These are phyloP conservation scores for Aspergillus ruber DNA, from an alignment of 2,329 filamentous ascomycete genomes.

Conservation along the genomic window DNA sequence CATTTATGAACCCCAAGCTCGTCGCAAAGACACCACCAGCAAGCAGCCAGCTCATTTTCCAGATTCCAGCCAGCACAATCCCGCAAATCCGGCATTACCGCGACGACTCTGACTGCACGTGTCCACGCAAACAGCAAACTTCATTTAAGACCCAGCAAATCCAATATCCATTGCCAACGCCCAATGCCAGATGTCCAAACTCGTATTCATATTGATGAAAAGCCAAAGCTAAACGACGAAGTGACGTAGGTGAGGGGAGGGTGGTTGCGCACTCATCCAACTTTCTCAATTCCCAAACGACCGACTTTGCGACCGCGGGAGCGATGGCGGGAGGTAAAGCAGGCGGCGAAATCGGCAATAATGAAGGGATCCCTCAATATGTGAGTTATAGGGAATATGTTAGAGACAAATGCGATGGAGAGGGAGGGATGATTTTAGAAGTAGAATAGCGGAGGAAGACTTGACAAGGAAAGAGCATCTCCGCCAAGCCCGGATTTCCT, in stretches of 20 bases:
- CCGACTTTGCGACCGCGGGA: background rate
- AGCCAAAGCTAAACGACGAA: background rate
- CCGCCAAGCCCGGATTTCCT: conserved; percentile 17
- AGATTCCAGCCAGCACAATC: background rate
- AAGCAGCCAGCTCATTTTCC: no score
- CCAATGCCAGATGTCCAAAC: background rate
- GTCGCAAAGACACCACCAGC: background rate
- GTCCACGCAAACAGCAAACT: background rate
- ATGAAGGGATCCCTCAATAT: background rate
- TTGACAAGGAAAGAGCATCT: conserved; percentile 1
- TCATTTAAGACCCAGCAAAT: background rate
- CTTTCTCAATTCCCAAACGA: background rate
- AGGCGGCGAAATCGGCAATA: background rate
- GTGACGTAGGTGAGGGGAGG: background rate
- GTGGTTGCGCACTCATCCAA: conserved; percentile 3
- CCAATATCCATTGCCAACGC: background rate
- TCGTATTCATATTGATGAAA: background rate
- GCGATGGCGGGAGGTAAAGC: background rate
- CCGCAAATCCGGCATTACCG: background rate
- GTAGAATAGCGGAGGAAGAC: conserved; percentile 1
- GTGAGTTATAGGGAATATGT: no score
- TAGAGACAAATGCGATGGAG: background rate
- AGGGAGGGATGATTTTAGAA: background rate
- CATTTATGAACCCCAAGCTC: background rate
- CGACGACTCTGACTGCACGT: background rate